phyloP scores from a whole-genome alignment of 305 asterid genomes.

The Withania somnifera region DNA sequence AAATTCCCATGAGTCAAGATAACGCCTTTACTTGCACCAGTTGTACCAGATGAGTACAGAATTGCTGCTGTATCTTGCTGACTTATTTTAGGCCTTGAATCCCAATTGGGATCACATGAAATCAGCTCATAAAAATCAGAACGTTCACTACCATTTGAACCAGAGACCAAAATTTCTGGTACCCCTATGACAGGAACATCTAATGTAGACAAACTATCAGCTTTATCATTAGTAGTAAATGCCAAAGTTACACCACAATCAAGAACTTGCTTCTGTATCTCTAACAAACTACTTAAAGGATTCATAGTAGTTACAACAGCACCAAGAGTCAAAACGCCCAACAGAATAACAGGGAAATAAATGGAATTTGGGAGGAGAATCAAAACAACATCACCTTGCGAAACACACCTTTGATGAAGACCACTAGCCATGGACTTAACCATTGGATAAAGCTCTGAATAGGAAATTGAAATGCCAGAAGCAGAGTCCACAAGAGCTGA shows the following conservation, averaged over 20 bases:
- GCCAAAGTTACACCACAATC: slow-evolving; percentile 44
- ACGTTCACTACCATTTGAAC: slow-evolving; percentile 2
- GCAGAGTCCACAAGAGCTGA: slow-evolving; percentile 55
- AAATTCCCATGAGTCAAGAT: slow-evolving; percentile 61
- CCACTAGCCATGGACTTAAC: slow-evolving; percentile 64
- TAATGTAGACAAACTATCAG: slow-evolving; percentile 29
- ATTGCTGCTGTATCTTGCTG: slow-evolving; percentile 62
- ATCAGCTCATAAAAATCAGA: slow-evolving; percentile 34
- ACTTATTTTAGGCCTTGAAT: slow-evolving; percentile 41
- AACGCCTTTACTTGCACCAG: slow-evolving; percentile 62
- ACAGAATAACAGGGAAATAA: slow-evolving; percentile 36
- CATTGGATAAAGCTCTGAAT: slow-evolving; percentile 35
- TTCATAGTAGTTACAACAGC: slow-evolving; percentile 56
- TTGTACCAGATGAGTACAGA: slow-evolving; percentile 73
- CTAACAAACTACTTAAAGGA: slow-evolving; percentile 46
- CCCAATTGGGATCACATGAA: slow-evolving; percentile 43
- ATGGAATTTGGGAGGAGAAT: slow-evolving; percentile 10
- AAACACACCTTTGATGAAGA: slow-evolving; percentile 50
- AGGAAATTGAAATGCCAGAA: slow-evolving; percentile 46
- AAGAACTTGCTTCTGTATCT: slow-evolving; percentile 43
- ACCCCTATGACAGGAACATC: slow-evolving; percentile 39
- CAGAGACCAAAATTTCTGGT: slow-evolving; percentile 24
- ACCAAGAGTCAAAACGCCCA: slow-evolving; percentile 63
- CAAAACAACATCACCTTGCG: slow-evolving; percentile 25
- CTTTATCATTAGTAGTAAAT: slow-evolving; percentile 28